Conservation (phyloP, 1,284 basidiomycete species). For the Stygiomarasmius scandens region DNA sequence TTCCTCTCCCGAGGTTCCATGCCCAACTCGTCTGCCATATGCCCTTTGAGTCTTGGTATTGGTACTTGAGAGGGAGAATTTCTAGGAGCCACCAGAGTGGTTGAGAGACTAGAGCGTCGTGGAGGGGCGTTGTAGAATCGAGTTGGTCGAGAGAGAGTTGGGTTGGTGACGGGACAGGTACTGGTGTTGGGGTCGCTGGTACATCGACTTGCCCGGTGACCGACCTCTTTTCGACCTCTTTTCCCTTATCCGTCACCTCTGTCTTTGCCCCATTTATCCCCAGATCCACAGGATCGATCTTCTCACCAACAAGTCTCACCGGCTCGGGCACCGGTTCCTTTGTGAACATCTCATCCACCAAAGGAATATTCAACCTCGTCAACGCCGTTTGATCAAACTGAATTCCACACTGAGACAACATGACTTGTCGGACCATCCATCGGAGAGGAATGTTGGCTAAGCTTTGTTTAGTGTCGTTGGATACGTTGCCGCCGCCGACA, state of each 20-base stretch:
- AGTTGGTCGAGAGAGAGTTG: conserved; percentile 24
- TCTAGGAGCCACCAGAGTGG: conserved; percentile 54
- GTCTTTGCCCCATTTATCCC: conserved; percentile 1
- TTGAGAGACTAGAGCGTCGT: conserved; percentile 40
- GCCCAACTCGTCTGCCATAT: conserved; percentile 40
- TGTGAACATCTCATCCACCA: background rate
- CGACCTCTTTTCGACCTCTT: no score
- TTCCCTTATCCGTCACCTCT: background rate
- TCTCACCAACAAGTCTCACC: no score
- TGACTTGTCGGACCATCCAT: conserved; percentile 69
- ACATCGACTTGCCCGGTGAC: no score
- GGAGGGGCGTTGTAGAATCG: conserved; percentile 39
- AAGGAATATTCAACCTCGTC: conserved; percentile 2
- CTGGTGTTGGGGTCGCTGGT: no score
- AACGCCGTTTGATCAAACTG: conserved; percentile 47
- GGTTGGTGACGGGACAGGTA: background rate
- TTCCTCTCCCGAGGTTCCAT: conserved; percentile 15
- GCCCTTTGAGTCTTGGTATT: conserved; percentile 44
- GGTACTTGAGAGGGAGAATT: conserved; percentile 42
- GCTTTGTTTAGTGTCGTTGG: conserved; percentile 38
- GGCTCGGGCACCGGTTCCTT: background rate
- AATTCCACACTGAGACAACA: conserved; percentile 50
- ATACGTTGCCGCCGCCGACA: conserved; percentile 65
- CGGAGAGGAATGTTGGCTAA: conserved; percentile 68
- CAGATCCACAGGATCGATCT: no score